Evolutionary conservation across 1,284 basidiomycete species (phyloP), one percentile per base, ranked within the genome.

Genomic region (Lignosus rhinocerotis): DNA sequence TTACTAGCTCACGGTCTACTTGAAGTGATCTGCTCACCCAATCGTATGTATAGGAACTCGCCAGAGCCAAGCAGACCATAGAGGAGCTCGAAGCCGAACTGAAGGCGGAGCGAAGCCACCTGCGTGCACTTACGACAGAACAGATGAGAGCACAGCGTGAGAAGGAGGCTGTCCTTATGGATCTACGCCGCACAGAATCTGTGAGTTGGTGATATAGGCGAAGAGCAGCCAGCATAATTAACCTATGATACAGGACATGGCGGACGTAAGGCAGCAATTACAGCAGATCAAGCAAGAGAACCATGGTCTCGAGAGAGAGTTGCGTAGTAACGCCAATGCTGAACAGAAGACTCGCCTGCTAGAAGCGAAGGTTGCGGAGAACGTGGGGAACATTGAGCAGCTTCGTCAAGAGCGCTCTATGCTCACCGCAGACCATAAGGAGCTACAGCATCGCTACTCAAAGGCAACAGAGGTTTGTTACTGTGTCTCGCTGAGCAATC

Each of bases 371-470:
- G 82, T 89, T 7, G 72, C 79, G 19, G 86, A 88, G 70, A 93
- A 92, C 61, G 72, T 76, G 0, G 81, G 82, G 58, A 81, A 82
- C 6, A 90, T 93, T 52, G 84, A 90, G 39, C 82, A 86, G 46
- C 74, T 93, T 43, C 82, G 90, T 31, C 81, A 88, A 62, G 90
- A 93, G 67, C 86, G 90, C 3, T 80, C 86, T 19, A 69, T 87
- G 49, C 80, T 92, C 34, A 78, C 79, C 3, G 72, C 75, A 19
- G 87, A 92, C 60, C 83, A 91, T 69, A 89, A 89, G 67, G 78
- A 83, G 45, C 78, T 93, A 39, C 88, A 92, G 67, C 78, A 78
- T 36, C 83, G 80, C 25, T 87, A 85, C 65, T 72, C 83, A 9
- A 81, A 89, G 51, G 78, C 81, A 6, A 81, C 87, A 7, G 86